Percentiles rank a stretch among this genome's conserved stretches.
Evolutionary conservation across 2,329 filamentous ascomycete genomes (phyloP).

Genomic region (Catunica adiposa): DNA sequence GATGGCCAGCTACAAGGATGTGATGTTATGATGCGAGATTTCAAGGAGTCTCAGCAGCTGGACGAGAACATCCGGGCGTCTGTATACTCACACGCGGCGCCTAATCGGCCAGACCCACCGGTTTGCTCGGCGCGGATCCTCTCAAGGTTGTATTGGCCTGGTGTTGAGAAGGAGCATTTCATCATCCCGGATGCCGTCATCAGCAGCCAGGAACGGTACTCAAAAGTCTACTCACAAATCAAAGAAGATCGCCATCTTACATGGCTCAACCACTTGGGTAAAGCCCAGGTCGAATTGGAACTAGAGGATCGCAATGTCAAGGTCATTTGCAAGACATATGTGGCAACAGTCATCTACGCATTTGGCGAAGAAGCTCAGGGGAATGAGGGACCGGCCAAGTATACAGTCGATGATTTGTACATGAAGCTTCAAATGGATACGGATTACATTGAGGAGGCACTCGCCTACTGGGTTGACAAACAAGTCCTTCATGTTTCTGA

Average conservation of each 20-base stretch:
- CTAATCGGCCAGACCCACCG: conserved; percentile 2
- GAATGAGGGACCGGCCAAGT: conserved; percentile 25
- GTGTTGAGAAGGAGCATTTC: conserved; percentile 52
- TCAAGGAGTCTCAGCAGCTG: conserved; percentile 63
- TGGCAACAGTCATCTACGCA: conserved; percentile 73
- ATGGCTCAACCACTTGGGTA: conserved; percentile 72
- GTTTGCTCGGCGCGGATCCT: conserved; percentile 66
- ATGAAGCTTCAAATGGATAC: conserved; percentile 54
- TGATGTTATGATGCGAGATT: conserved; percentile 93
- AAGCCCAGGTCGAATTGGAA: conserved; percentile 64
- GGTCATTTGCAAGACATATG: conserved; percentile 63
- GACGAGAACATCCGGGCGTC: conserved; percentile 28
- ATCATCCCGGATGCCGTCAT: conserved; percentile 41
- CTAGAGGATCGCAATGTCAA: conserved; percentile 62
- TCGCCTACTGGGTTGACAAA: conserved; percentile 57
- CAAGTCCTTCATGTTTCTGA: conserved; percentile 41
- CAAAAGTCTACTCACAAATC: conserved; percentile 56
- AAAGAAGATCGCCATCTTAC: conserved; percentile 75
- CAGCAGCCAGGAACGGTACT: conserved; percentile 52
- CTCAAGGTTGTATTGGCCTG: conserved; percentile 84
- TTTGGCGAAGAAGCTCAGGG: conserved; percentile 32
- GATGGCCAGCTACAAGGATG: conserved; percentile 76
- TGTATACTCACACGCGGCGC: neutral
- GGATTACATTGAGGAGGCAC: conserved; percentile 48
- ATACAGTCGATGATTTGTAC: conserved; percentile 32